Evolutionary conservation across 2,329 filamentous ascomycete genomes (phyloP), one percentile per base, ranked within the genome.

Genomic region (Zymoseptoria passerinii): DNA sequence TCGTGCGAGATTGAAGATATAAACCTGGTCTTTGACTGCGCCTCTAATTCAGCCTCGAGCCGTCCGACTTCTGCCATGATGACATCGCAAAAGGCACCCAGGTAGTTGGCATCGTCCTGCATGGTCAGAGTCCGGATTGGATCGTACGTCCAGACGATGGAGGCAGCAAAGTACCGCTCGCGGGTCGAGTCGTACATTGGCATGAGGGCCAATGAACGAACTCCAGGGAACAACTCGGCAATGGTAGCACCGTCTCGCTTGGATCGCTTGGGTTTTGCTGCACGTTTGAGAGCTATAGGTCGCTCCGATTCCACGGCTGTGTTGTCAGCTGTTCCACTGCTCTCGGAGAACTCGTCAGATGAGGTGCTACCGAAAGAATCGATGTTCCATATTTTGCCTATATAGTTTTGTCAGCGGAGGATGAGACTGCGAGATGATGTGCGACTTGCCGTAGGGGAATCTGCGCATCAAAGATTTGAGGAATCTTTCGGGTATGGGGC

Each of bases 1-100:
- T 83, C 80, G 63, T 82, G 80, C 27, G 75, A 78, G 20, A 82
- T 78, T 0, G 75, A 78, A 0, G 77, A 76, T 10, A 83, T 75
- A 49, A 83, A 80, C 13, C 80, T 79, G 0, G 75, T 75, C 59
- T 83, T 82, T 8, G 77, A 74, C 55, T 74, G 74, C 35, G 79
- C 76, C 7, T 72, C 69, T 6, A 67, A 67, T n/a, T 73, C 65
- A 1, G 72, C 72, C 20, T 73, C 71, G 2, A 76, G 62, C 7
- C 74, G 63, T n/a, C 70, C 68, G 5, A 76, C 63, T 58, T 77
- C 72, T 6, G 70, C 72, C 68, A 74, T 76, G 40, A 76, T 65
- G 18, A 71, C 74, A 58, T 74, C 73, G 35, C 73, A 74, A 58
- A 78, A 77, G 2, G 73, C 73, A 28, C 70, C 66, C 1, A 69